Evolutionary conservation across 1,284 basidiomycete species (phyloP), one percentile per base, ranked within the genome.

Genomic region (Porodaedalea pini): DNA sequence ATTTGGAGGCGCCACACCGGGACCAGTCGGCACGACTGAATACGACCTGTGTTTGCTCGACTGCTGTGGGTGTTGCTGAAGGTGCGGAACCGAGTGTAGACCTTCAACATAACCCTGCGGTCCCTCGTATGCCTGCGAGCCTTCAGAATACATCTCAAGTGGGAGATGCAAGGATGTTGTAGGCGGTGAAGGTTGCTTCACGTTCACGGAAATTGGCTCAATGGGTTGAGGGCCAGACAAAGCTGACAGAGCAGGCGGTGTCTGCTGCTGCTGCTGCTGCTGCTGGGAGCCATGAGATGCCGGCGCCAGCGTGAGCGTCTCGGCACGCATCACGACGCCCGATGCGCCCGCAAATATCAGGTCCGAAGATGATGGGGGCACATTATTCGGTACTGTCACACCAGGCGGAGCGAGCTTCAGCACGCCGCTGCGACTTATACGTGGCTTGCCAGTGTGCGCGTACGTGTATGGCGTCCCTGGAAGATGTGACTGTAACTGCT

Each of bases 351-450:
- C 25, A 39, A 37, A 31, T 39, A 17, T 37, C 29, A 41, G n/a
- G 34, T 58, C 57, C 15, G 59, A 48, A n/a, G 37, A 39, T 17
- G 59, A 50, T 13, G 51, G 56, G 7, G 50, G 55, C 29, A 37
- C 29, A 47, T 54, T 51, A 17, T 50, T 61, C 19, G 50, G 39
- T n/a, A 61, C 59, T n/a, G 50, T 49, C 11, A 61, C 59, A 17
- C 59, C 59, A 19, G 59, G 59, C 21, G 59, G 59, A 4, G 59
- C 59, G 10, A 61, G 56, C 36, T 54, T 61, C 23, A 61, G 45
- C 21, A 61, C 54, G 27, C 58, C 58, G n/a, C 45, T 45, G 21
- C 56, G 48, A 17, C 39, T 57, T 19, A 51, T 32, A 8, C 49
- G 45, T 5, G 55, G 55, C 11, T 49, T 51, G 23, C 49, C 49